Evolutionary conservation across 2,329 filamentous ascomycete species (phyloP).

Genomic region (Fusarium penzigii): DNA sequence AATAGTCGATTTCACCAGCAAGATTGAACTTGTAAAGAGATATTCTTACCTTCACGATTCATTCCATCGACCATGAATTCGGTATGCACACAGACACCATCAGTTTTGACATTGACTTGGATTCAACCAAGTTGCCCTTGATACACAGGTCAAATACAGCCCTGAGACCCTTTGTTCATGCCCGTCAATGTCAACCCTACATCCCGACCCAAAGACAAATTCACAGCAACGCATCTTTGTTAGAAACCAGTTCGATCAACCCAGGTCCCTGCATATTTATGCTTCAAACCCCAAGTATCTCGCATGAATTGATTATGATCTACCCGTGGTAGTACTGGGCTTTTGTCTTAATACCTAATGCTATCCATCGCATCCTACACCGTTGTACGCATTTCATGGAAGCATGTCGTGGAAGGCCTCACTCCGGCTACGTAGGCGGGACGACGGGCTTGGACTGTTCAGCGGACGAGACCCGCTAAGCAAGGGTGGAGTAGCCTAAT

Average conservation of each 20-base stretch:
- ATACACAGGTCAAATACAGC: background rate
- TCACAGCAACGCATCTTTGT: background rate
- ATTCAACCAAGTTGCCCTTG: background rate
- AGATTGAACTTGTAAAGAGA: too few species aligned
- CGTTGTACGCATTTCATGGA: too few species aligned
- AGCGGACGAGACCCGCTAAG: background rate
- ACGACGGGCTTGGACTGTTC: background rate
- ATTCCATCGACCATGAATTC: background rate
- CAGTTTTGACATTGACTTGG: background rate
- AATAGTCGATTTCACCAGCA: too few species aligned
- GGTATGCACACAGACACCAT: background rate
- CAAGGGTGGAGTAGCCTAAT: background rate
- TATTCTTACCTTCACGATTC: background rate
- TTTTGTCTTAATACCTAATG: too few species aligned
- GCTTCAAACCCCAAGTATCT: background rate
- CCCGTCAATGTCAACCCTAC: background rate
- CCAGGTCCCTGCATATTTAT: background rate
- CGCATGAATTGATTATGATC: background rate
- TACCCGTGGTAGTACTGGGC: background rate
- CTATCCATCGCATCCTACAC: too few species aligned
- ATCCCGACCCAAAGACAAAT: background rate
- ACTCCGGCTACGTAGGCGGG: background rate
- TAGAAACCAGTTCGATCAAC: background rate
- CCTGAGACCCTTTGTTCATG: background rate
- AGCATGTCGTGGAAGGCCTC: too few species aligned